Base-by-base conservation (phyloP, 1,139 yeast species). In the Pichia sp. region DNA sequence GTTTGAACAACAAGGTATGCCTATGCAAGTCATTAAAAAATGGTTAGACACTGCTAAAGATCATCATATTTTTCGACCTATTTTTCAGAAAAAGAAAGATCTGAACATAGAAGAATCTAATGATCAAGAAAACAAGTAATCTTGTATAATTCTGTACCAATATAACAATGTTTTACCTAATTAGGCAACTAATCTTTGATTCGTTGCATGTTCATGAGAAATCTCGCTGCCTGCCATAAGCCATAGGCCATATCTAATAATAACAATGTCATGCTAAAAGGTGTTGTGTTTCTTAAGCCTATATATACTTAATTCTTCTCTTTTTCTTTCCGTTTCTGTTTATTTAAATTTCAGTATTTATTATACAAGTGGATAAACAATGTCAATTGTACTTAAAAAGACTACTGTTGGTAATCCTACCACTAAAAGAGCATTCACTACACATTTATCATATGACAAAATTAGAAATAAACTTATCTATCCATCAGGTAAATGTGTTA, bases 401-500 rank as follows among this genome's bases (percentile, higher is more conserved):
- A 61, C 66, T n/a, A 73, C 76, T 65, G 86, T 95, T 2, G 90
- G 97, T 4, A 83, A 82, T 56, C 97, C 97, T 0, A 58, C 78
- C 28, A 88, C 97, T 2, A 65, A 73, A 36, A 75, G 92, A 57
- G 95, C 83, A 31, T 81, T 76, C 48, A 72, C 85, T 9, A 80
- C 86, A 5, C 89, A 81, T 55, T 66, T 92, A 43, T 78, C 95
- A 0, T 89, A 86, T 61, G 95, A 89, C 62, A 62, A 74, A 32
- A 71, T 74, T 50, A 72, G 83, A 42, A 79, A 84, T 58, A 70
- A 94, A 51, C 70, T 92, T 45, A 95, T 84, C 1, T 92, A 90
- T 63, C 81, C 92, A 26, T 71, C 83, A 57, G 96, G 96, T 44
- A 86, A 87, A 64, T 82, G 95, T 5, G 78, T 92, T 37, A 78